Evolutionary conservation across 495 filamentous ascomycete species (phyloP).

Genomic region (Xylaria grammica): DNA sequence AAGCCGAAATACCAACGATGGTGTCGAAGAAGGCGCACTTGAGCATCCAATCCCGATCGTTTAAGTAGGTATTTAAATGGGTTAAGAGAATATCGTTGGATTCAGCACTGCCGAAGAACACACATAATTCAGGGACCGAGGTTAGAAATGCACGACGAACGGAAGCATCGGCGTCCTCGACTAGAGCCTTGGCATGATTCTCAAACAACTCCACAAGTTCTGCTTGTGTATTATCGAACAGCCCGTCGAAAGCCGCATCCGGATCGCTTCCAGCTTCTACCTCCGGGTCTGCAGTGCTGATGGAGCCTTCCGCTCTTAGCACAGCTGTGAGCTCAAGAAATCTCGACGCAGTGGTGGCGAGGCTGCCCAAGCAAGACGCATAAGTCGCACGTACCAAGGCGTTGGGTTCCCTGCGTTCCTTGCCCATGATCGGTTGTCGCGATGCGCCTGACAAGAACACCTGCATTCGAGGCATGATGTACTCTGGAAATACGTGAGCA

Average conservation of each 20-base stretch:
- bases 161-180: slow-evolving; percentile 86
- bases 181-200: slow-evolving; percentile 81
- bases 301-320: slow-evolving; percentile 80
- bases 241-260: slow-evolving; percentile 69
- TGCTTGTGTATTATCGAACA: slow-evolving; percentile 80
- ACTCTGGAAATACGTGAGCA: slow-evolving; percentile 93
- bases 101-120: slow-evolving; percentile 89
- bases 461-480: slow-evolving; percentile 84
- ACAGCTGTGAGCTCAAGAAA: slow-evolving; percentile 93
- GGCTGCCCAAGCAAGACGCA: slow-evolving; percentile 86
- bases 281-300: slow-evolving; percentile 78
- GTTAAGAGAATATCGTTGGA: slow-evolving; percentile 94
- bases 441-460: slow-evolving; percentile 64
- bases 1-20: slow-evolving; percentile 90
- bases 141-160: slow-evolving; percentile 93
- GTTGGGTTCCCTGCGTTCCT: slow-evolving; percentile 60
- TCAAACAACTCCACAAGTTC: slow-evolving; percentile 84
- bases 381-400: slow-evolving; percentile 84
- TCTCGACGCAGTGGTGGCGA: slow-evolving; percentile 85
- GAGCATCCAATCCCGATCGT: slow-evolving; percentile 94
- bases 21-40: slow-evolving; percentile 97
- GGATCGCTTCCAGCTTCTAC: slow-evolving; percentile 70
- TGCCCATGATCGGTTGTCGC: slow-evolving; percentile 40
- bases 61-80: slow-evolving; percentile 96
- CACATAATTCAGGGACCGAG: slow-evolving; percentile 88